Evolutionary conservation across 1,139 yeast genomes (phyloP), one percentile per base, ranked within the genome.

Genomic region (Geotrichum klebahnii): DNA sequence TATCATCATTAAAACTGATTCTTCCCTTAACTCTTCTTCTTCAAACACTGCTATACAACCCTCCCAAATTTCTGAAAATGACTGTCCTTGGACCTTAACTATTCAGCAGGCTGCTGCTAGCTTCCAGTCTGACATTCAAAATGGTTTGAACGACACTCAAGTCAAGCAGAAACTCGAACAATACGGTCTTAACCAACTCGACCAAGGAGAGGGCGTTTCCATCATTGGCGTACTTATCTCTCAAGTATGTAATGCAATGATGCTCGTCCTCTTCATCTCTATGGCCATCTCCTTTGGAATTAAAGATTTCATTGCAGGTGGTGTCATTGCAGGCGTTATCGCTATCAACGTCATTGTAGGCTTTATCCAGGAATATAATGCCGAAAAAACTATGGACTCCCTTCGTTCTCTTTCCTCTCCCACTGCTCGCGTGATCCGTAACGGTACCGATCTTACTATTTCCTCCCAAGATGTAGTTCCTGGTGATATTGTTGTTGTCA

Each of bases 301-400:
- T 58, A 73, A 72, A 52, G 94, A 84, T 67, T 84, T 87, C 84
- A 85, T 84, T 53, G 81, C 89, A 3, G 94, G 90, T 48, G 94
- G 94, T 49, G 94, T 85, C 29, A 82, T 85, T 63, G 82, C 80
- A 1, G 82, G 79, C 48, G 92, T 85, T 26, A 81, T 84, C 31
- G 68, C 69, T 38, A 74, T 85, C 55, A 85, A 85, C 63, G 81
- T 84, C 44, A 68, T 69, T 24, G 84, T 85, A 44, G 95, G 94
- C 1, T 78, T 82, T 50, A 67, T 79, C 56, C 94, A 85, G 65
- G 89, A 83, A 63, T 72, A 73, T 57, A 79, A 79, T 54, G 94
- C 94, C 2, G 92, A 84, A 59, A 79, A 82, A 65, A 84, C 94
- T 1, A 84, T 85, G 89, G 87, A 84, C 31, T 81, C 90, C 0